Evolutionary conservation across 345 rosid genomes (phyloP).

Genomic region (Garcia nutans): DNA sequence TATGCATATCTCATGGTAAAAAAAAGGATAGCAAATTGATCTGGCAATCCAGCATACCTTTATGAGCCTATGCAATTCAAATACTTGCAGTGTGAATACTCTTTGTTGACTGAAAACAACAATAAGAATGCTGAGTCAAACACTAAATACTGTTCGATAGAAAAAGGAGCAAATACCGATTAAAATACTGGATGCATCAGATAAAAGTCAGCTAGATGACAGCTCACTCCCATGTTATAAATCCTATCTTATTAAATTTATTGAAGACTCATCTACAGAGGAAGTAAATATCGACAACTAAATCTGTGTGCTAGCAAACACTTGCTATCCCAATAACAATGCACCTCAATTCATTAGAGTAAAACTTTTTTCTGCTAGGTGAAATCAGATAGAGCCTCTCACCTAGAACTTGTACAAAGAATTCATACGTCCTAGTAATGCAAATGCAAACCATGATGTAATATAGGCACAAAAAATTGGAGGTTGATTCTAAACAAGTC

Average conservation of each 20-base stretch:
- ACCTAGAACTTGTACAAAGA: neutral
- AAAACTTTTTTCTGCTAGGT: neutral
- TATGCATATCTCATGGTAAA: neutral
- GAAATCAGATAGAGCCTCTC: neutral
- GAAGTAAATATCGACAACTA: neutral
- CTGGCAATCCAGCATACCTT: conserved; percentile 14
- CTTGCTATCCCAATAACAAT: neutral
- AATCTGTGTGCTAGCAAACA: neutral
- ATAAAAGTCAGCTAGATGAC: neutral
- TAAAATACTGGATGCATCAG: neutral
- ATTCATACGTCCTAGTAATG: neutral
- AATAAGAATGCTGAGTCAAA: conserved; percentile 19
- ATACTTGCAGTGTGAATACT: conserved; percentile 29
- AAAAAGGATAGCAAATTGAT: conserved; percentile 13
- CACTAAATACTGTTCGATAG: neutral
- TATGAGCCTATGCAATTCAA: conserved; percentile 29
- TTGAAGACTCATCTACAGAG: neutral
- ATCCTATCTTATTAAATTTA: neutral
- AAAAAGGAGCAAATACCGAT: neutral
- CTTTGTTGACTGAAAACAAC: conserved; percentile 36
- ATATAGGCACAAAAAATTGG: neutral
- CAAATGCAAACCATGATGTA: neutral
- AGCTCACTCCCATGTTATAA: neutral
- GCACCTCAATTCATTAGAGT: no score
- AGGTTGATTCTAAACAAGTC: neutral